These are phyloP conservation scores for Cystoderma amianthinum DNA, from an alignment of 768 basidiomycete genomes.

Conservation along the genomic window DNA sequence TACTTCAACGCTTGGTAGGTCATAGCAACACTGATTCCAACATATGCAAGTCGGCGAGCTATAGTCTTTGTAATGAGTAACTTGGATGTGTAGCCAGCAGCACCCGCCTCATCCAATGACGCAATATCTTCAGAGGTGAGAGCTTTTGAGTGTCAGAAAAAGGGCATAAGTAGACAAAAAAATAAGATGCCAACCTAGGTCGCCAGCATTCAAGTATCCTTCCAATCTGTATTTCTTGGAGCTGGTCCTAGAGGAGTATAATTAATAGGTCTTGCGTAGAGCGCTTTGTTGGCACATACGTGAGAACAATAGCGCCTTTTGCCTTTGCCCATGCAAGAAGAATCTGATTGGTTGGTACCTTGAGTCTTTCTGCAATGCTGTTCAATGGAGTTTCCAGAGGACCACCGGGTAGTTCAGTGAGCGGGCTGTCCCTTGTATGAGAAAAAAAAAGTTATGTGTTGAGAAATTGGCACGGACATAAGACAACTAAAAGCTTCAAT, in stretches of 20 bases:
- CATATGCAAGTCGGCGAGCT: no score
- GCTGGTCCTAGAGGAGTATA: slow-evolving; percentile 37
- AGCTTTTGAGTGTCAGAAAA: slow-evolving; percentile 18
- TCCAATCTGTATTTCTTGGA: slow-evolving; percentile 59
- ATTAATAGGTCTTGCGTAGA: not conserved
- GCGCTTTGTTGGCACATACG: slow-evolving; percentile 25
- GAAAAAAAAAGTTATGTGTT: not conserved
- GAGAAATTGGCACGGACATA: slow-evolving; percentile 26
- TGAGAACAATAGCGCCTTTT: slow-evolving; percentile 61
- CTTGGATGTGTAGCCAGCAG: no score
- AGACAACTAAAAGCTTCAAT: slow-evolving; percentile 67
- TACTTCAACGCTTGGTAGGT: no score
- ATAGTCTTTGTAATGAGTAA: no score
- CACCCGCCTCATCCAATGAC: slow-evolving; percentile 54
- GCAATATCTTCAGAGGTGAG: slow-evolving; percentile 44
- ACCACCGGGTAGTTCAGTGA: slow-evolving; percentile 53
- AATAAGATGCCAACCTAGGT: slow-evolving; percentile 37
- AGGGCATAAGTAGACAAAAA: not conserved
- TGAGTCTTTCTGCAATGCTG: slow-evolving; percentile 41
- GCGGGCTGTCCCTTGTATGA: slow-evolving; percentile 33
- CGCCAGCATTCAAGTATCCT: slow-evolving; percentile 62
- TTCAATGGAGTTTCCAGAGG: slow-evolving; percentile 56
- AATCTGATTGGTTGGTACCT: slow-evolving; percentile 56
- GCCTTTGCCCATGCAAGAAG: slow-evolving; percentile 67
- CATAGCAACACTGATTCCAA: no score